Evolutionary conservation across 345 rosid genomes (phyloP).

Genomic region (Clarkia xantiana): DNA sequence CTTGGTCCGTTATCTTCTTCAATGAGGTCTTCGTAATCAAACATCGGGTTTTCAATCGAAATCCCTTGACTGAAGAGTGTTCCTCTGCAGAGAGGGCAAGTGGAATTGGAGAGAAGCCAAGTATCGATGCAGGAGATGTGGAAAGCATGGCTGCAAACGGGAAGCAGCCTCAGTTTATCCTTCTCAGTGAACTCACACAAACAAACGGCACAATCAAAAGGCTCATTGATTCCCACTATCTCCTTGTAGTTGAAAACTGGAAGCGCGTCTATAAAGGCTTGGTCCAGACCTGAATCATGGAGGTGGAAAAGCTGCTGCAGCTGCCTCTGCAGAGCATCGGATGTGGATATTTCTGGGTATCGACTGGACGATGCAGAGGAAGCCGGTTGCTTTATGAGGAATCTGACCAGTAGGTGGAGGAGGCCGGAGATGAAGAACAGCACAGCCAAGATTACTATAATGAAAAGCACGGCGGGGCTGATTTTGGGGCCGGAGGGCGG

Average conservation of each 20-base stretch:
- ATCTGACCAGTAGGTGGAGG: conserved; percentile 74
- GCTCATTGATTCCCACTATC: conserved; percentile 58
- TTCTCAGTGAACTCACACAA: conserved; percentile 68
- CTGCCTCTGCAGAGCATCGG: conserved; percentile 80
- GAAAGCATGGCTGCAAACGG: conserved; percentile 83
- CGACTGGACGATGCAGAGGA: conserved; percentile 32
- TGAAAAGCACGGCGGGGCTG: conserved; percentile 71
- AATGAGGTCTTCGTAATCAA: conserved; percentile 50
- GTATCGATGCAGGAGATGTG: conserved; percentile 74
- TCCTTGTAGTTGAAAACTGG: conserved; percentile 75
- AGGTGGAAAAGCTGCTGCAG: conserved; percentile 80
- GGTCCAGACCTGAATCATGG: conserved; percentile 83
- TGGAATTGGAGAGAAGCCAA: conserved; percentile 73
- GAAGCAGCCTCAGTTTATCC: conserved; percentile 74
- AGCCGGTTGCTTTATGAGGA: conserved; percentile 56
- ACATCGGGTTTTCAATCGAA: conserved; percentile 54
- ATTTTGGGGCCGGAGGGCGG: conserved; percentile 48
- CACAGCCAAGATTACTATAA: conserved; percentile 65
- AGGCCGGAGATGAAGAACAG: conserved; percentile 73
- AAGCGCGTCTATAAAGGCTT: conserved; percentile 76
- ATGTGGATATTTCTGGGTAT: conserved; percentile 50
- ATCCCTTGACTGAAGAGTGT: conserved; percentile 56
- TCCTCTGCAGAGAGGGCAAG: conserved; percentile 74
- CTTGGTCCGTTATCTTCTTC: conserved; percentile 45
- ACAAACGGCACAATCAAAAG: conserved; percentile 86